These are phyloP conservation scores for Mycena leptocephala DNA, from an alignment of 768 basidiomycete genomes.

Conservation along the genomic window DNA sequence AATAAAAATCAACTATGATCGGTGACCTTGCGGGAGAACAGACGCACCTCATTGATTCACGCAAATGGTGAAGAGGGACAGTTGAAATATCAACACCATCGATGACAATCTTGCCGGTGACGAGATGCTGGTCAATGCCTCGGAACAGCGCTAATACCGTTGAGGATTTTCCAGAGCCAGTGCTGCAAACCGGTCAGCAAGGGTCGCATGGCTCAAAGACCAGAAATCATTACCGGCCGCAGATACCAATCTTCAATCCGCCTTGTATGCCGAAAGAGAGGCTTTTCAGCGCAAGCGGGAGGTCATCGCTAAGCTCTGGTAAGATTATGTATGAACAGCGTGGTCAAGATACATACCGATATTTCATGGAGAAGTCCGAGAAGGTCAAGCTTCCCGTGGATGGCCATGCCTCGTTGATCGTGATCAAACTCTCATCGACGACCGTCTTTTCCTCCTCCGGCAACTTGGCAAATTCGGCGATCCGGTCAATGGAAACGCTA, in stretches of 20 bases:
- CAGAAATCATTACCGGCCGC: conserved; percentile 9
- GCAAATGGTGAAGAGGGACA: too few species aligned
- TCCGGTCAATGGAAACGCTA: conserved; percentile 20
- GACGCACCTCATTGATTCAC: too few species aligned
- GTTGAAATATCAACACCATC: too few species aligned
- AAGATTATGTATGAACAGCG: background rate
- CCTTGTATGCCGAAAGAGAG: conserved; percentile 19
- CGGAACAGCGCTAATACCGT: too few species aligned
- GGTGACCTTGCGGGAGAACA: background rate
- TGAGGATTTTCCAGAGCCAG: too few species aligned
- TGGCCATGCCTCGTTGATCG: conserved; percentile 6
- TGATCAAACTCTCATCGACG: background rate
- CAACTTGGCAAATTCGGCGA: conserved; percentile 24
- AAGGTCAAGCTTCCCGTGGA: conserved; percentile 9
- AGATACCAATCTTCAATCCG: conserved; percentile 22
- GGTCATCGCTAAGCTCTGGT: background rate
- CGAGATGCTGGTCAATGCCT: too few species aligned
- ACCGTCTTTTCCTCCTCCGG: conserved; percentile 22
- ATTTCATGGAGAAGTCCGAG: too few species aligned
- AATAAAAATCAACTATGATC: background rate
- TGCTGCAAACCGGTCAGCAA: too few species aligned
- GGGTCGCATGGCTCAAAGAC: too few species aligned
- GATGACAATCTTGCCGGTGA: too few species aligned
- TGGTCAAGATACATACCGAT: background rate
- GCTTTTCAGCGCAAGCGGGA: conserved; percentile 19